Base-by-base conservation (phyloP, 768 basidiomycete species). In the Plicaturopsis crispa region DNA sequence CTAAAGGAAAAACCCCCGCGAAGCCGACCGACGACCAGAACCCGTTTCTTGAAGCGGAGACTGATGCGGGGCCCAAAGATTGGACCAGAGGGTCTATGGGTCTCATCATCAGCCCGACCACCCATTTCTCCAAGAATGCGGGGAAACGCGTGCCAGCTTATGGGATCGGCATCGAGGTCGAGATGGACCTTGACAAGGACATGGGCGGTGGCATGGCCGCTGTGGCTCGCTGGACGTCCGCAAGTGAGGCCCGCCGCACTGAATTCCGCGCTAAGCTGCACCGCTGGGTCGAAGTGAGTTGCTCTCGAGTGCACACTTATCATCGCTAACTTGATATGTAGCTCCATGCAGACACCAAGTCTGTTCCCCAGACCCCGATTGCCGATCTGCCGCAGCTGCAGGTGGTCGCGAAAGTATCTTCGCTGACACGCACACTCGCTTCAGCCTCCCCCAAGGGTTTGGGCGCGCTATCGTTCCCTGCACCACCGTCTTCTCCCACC, bases 1-100 rank as follows among this genome's bases (percentile, higher is more conserved):
- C n/a, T n/a, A n/a, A n/a, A n/a, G 35, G 41, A 6, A 14, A 41
- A 51, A 1, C 33, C 17, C n/a, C 38, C 17, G 41, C 45, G 11
- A 53, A 63, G 5, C n/a, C n/a, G n/a, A n/a, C n/a, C n/a, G 74
- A 75, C 10, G 83, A 84, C 11, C 72, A 81, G 5, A 87, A 87
- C 46, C 84, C 84, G 22, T 85, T 88, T 68, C 60, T 85, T 49
- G 59, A 57, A n/a, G 59, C 72, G 3, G 52, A 57, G 3, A 43
- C 60, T 18, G 41, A 65, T 4, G 36, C 59, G 5, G 46, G 66
- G 7, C 59, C 63, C 20, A 72, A 72, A 45, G 82, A 88, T 37
- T 91, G 88, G 88, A 73, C 69, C 4, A 75, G 88, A 19, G 83
- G 86, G 8, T 73, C 77, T 2, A 85, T 87, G 82, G 87, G 88